Evolutionary conservation across 768 basidiomycete species (phyloP).

Genomic region (Hygrophoropsis aurantiaca): DNA sequence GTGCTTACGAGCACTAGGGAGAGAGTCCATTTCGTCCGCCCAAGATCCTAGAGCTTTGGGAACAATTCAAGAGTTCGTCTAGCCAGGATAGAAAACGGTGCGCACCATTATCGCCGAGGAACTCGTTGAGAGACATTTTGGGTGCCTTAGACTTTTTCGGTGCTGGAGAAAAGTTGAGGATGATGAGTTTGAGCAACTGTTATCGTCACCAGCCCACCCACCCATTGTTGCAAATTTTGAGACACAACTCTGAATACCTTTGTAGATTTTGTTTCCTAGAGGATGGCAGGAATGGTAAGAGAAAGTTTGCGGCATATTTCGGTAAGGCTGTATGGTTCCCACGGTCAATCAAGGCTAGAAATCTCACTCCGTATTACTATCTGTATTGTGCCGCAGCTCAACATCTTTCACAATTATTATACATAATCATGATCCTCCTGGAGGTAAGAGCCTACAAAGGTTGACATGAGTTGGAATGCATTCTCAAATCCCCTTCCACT

Average conservation of each 20-base stretch:
- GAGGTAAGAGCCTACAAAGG: conserved; percentile 54
- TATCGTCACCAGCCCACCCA: too few species aligned
- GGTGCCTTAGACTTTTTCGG: conserved; percentile 83
- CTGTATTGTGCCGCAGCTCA: too few species aligned
- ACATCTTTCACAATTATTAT: too few species aligned
- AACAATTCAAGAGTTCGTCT: conserved; percentile 13
- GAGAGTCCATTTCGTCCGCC: conserved; percentile 97
- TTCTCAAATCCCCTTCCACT: conserved; percentile 7
- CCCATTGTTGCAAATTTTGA: conserved; percentile 23
- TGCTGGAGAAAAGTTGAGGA: conserved; percentile 52
- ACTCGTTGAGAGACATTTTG: conserved; percentile 92
- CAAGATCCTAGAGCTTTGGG: conserved; percentile 82
- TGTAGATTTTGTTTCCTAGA: conserved; percentile 5
- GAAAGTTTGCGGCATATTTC: conserved; percentile 16
- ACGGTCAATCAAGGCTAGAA: conserved; percentile 23
- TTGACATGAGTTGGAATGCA: not conserved
- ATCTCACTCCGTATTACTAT: too few species aligned
- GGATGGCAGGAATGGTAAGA: conserved; percentile 17
- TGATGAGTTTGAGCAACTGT: not conserved
- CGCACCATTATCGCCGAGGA: conserved; percentile 85
- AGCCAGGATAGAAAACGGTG: conserved; percentile 20
- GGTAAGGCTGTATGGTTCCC: conserved; percentile 19
- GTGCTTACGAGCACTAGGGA: conserved; percentile 90
- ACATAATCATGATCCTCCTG: conserved; percentile 73
- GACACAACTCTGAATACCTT: conserved; percentile 11